Percentiles rank a stretch among this genome's conserved stretches.
These are phyloP conservation scores for Cicer judaicum DNA, from an alignment of 306 rosid species.

Conservation along the genomic window DNA sequence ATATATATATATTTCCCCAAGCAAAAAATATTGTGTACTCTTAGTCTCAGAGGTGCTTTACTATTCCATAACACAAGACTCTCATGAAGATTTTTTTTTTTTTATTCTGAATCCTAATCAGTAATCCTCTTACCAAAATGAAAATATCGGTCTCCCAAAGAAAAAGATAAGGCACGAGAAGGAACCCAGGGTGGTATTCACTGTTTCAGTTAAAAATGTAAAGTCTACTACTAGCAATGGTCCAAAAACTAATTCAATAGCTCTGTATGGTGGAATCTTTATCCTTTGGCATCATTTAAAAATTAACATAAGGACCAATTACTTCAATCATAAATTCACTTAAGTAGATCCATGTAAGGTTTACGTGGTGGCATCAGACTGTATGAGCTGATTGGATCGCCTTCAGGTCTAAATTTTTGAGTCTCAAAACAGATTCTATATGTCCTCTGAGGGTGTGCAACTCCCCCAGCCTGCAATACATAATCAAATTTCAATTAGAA, in stretches of 20 bases:
- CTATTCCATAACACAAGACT: slow-evolving; percentile 35
- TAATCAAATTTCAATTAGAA: slow-evolving; percentile 17
- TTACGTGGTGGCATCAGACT: slow-evolving; percentile 49
- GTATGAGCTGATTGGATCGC: slow-evolving; percentile 67
- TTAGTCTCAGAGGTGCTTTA: slow-evolving; percentile 24
- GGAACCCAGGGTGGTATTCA: slow-evolving; percentile 24
- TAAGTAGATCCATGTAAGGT: not conserved
- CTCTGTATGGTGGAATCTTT: slow-evolving; percentile 35
- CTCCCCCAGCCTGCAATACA: slow-evolving; percentile 73
- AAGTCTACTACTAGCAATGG: slow-evolving; percentile 31
- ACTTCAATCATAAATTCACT: slow-evolving; percentile 39
- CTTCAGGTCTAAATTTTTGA: slow-evolving; percentile 62
- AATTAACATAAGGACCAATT: slow-evolving; percentile 36
- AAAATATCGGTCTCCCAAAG: slow-evolving; percentile 38
- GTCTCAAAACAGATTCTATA: slow-evolving; percentile 73
- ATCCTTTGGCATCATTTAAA: slow-evolving; percentile 26
- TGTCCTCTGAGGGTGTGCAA: slow-evolving; percentile 77
- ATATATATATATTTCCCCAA: not conserved
- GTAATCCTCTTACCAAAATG: not conserved
- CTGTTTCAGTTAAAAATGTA: slow-evolving; percentile 35
- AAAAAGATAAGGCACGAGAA: slow-evolving; percentile 2
- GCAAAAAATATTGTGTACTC: not conserved
- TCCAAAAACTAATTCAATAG: slow-evolving; percentile 29
- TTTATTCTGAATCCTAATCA: slow-evolving; percentile 23
- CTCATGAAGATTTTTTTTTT: slow-evolving; percentile 20